These are phyloP conservation scores for Tetrahymena malaccensis DNA, from an alignment of 73 alveolate genomes.

Conservation along the genomic window DNA sequence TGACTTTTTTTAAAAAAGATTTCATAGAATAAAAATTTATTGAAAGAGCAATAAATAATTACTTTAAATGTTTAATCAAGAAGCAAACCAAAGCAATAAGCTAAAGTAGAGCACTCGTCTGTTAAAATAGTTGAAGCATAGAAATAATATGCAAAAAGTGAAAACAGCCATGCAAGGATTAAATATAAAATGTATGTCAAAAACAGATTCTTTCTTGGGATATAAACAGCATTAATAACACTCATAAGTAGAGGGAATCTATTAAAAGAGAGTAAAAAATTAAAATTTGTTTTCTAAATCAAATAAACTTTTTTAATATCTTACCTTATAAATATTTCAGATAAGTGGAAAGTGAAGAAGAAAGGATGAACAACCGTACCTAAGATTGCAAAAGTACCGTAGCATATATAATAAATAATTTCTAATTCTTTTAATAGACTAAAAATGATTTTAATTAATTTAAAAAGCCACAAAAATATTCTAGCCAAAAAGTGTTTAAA, in stretches of 20 bases:
- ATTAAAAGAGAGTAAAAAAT: background rate
- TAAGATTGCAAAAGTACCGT: conserved; percentile 49
- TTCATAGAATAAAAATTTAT: background rate
- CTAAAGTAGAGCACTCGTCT: conserved; percentile 15
- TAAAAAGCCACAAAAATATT: background rate
- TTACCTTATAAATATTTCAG: conserved; percentile 64
- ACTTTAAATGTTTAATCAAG: conserved; percentile 38
- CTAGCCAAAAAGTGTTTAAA: background rate
- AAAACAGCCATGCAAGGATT: conserved; percentile 51
- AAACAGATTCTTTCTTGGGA: conserved; percentile 59
- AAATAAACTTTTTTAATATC: too few species aligned
- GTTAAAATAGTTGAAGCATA: conserved; percentile 31
- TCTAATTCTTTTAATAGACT: conserved; percentile 21
- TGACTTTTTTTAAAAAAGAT: background rate
- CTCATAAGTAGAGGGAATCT: conserved; percentile 52
- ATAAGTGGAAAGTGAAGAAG: conserved; percentile 62
- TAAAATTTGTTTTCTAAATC: background rate
- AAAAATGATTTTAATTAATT: background rate
- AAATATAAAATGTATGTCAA: conserved; percentile 56
- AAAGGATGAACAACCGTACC: conserved; percentile 66
- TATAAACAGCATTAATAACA: conserved; percentile 62
- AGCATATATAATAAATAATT: conserved; percentile 56
- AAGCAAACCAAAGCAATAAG: conserved; percentile 16
- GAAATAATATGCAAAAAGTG: conserved; percentile 41
- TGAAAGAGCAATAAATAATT: background rate